Evolutionary conservation across 306 rosid genomes (phyloP), one percentile per base, ranked within the genome.

Genomic region (Vigna unguiculata): DNA sequence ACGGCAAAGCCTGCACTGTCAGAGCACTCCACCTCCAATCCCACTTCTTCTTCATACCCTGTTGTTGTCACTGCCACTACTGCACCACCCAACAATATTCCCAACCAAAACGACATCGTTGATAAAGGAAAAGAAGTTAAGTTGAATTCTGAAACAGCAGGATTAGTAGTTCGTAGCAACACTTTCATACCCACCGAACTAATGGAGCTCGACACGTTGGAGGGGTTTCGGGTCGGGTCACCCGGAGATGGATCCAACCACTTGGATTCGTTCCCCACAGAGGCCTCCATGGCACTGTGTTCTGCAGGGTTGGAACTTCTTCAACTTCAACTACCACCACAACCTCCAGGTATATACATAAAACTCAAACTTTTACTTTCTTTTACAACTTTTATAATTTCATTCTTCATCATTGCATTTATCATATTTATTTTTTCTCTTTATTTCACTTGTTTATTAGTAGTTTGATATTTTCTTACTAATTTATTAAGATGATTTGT

Each of bases 1-100:
- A 88, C 79, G n/a, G 80, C 87, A 25, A 87, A 85, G 61, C 90
- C 90, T 4, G 93, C 89, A 19, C 78, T 89, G 48, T 91, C 96
- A 2, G 90, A 81, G 58, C 87, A 87, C 58, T 91, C 96, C 48
- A 84, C 96, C 13, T 91, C 93, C 32, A 64, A 64, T 5, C 70
- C 70, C 30, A 64, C 51, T 3, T 38, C 69, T 8, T 38, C 69
- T 9, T 36, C 69, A 4, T 68, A 86, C 6, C 78, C 85, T 11
- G 2, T 53, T 53, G 43, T 78, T 32, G 43, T 78, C 57, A 13
- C 63, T 58, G 46, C 20, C n/a, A 13, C 64, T 3, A 12, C 48
- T 43, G 14, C 48, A 3, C 5, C 48, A 12, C 48, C 48, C 48
- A 43, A 6, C 5, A 15, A 15, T 54, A 41, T 9, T 6, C 34